These are phyloP conservation scores for Clarireedia sp. DNA, from an alignment of 2,329 filamentous ascomycete species.

Conservation along the genomic window DNA sequence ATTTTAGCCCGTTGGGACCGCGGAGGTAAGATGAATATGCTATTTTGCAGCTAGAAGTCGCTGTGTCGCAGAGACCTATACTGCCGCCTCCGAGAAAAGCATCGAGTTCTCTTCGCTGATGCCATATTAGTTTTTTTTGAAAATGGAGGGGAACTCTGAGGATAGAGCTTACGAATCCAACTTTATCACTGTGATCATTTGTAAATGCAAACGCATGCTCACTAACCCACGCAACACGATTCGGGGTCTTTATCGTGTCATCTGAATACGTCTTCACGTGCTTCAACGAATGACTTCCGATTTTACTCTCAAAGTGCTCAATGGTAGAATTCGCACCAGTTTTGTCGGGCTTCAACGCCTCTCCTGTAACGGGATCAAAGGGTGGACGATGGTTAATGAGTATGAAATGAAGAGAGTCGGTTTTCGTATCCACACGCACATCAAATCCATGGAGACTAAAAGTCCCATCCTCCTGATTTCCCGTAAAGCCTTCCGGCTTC, in stretches of 20 bases:
- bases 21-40: conserved; percentile 22
- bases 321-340: conserved; percentile 33
- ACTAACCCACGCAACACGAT: conserved; percentile 29
- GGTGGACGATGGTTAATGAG: conserved; percentile 31
- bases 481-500: conserved; percentile 18
- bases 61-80: conserved; percentile 25
- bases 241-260: conserved; percentile 30
- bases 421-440: conserved; percentile 21
- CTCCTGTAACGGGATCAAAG: conserved; percentile 27
- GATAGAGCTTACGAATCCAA: conserved; percentile 19
- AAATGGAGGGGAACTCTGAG: background rate
- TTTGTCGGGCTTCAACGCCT: conserved; percentile 24
- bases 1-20: conserved; percentile 30
- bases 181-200: conserved; percentile 31
- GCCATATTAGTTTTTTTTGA: background rate
- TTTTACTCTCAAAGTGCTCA: conserved; percentile 29
- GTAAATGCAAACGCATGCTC: conserved; percentile 32
- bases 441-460: conserved; percentile 31
- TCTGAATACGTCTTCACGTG: conserved; percentile 29
- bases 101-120: conserved; percentile 24
- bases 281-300: conserved; percentile 22
- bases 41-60: conserved; percentile 22
- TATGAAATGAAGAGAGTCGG: conserved; percentile 24
- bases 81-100: conserved; percentile 26
- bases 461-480: conserved; percentile 22